These are phyloP conservation scores for Pseudovirgaria hyperparasitica DNA, from an alignment of 2,329 filamentous ascomycete species.

Conservation along the genomic window DNA sequence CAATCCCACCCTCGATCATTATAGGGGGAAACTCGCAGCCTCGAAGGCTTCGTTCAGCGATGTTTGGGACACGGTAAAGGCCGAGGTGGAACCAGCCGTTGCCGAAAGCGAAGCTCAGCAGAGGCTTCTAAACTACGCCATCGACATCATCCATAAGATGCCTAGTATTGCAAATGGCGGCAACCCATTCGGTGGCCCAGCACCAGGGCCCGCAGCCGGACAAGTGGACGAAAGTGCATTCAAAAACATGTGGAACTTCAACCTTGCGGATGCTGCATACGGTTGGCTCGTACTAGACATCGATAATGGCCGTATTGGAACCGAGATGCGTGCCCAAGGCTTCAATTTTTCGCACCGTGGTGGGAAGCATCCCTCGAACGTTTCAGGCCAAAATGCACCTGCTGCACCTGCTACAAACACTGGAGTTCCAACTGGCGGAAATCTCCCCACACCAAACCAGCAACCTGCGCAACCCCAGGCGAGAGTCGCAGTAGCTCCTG, in stretches of 20 bases:
- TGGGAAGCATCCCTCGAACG: constrained; percentile 47
- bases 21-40: constrained; percentile 92
- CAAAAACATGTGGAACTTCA: constrained; percentile 99
- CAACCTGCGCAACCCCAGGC: constrained; percentile 24
- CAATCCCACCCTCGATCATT: constrained; percentile 94
- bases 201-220: constrained; percentile 60
- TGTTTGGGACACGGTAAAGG: constrained; percentile 97
- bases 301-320: constrained; percentile 89
- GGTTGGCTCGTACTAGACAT: constrained; percentile 92
- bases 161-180: constrained; percentile 86
- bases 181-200: constrained; percentile 87
- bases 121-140: constrained; percentile 76
- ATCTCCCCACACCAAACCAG: constrained; percentile 24
- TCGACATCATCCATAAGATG: constrained; percentile 97
- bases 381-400: constrained; percentile 23
- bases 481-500: constrained; percentile 17
- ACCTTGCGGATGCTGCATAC: constrained; percentile 92
- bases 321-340: constrained; percentile 95
- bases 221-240: constrained; percentile 97
- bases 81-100: constrained; percentile 89
- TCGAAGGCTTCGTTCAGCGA: constrained; percentile 98
- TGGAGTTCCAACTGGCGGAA: constrained; percentile 22
- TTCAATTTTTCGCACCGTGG: constrained; percentile 98
- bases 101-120: constrained; percentile 88
- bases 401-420: constrained; percentile 23